phyloP scores from a whole-genome alignment of 257 asterid genomes.

The Solanum verrucosum region DNA sequence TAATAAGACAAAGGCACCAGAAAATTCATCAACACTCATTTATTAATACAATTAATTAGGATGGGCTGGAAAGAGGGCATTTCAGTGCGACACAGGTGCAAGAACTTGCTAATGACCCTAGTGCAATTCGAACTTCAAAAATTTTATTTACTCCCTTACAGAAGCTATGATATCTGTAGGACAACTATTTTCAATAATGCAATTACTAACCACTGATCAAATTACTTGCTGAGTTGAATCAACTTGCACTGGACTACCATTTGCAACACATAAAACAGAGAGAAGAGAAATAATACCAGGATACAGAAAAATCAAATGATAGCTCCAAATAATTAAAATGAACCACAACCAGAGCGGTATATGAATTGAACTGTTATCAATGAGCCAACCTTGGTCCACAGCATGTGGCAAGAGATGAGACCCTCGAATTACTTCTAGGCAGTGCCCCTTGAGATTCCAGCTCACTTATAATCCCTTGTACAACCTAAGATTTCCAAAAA shows the following conservation, averaged over 20 bases:
- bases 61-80: background rate
- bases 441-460: slow-evolving; percentile 98
- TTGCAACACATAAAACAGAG: background rate
- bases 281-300: background rate
- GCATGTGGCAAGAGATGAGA: slow-evolving; percentile 98
- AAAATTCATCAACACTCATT: background rate
- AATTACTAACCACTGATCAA: background rate
- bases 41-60: background rate
- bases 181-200: background rate
- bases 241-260: background rate
- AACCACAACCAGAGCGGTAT: background rate
- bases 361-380: background rate
- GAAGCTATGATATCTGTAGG: background rate
- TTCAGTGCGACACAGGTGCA: background rate
- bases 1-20: background rate
- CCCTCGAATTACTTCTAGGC: slow-evolving; percentile 99
- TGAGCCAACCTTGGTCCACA: slow-evolving; percentile 91
- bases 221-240: background rate
- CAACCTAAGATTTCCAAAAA: slow-evolving; percentile 47
- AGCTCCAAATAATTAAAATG: background rate
- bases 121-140: background rate
- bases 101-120: background rate
- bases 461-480: slow-evolving; percentile 96
- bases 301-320: background rate
- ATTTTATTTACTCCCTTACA: background rate